phyloP scores from a whole-genome alignment of 148 eudicot genomes.

The Rhododendron molle region DNA sequence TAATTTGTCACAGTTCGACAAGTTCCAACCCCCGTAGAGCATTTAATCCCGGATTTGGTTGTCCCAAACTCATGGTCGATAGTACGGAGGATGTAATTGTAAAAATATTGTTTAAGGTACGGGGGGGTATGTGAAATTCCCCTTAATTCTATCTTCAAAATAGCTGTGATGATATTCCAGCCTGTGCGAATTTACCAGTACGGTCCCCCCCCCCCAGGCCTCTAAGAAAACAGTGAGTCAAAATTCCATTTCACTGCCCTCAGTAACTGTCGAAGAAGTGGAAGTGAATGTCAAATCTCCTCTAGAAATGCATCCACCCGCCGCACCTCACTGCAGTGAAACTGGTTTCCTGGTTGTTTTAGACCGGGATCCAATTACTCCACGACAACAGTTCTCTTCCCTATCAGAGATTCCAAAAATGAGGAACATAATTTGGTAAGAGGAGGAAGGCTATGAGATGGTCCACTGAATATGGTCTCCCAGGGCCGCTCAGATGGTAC shows the following conservation, averaged over 20 bases:
- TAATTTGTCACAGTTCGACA: background rate
- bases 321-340: background rate
- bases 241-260: background rate
- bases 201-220: background rate
- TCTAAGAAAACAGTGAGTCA: background rate
- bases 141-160: background rate
- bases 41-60: background rate
- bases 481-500: no score
- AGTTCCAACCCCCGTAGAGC: background rate
- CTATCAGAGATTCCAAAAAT: constrained; percentile 77
- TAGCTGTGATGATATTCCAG: background rate
- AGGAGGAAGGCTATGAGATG: constrained; percentile 78
- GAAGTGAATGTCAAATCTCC: background rate
- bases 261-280: background rate
- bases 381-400: constrained; percentile 44
- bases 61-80: background rate
- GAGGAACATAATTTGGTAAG: constrained; percentile 65
- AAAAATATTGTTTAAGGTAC: background rate
- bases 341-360: background rate
- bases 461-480: background rate
- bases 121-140: background rate
- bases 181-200: background rate
- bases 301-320: background rate
- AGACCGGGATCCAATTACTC: constrained; percentile 12
- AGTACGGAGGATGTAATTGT: background rate